Conservation (phyloP, 75 land plant genomes). For the Gnetum montanum region DNA sequence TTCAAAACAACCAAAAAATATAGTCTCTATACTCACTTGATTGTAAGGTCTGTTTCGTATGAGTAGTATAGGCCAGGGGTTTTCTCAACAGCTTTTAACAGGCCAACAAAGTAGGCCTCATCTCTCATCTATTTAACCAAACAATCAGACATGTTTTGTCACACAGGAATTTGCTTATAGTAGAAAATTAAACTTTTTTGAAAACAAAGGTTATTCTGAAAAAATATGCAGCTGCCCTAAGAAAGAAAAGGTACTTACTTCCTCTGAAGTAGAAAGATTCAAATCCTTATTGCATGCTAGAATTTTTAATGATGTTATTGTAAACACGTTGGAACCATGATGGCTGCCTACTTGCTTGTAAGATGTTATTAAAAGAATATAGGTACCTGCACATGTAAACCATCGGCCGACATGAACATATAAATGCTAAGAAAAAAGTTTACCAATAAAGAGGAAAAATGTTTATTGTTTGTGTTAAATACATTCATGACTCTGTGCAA, state of each 20-base stretch:
- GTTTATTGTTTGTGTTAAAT: too few relatives aligned
- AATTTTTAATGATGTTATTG: constrained; percentile 50
- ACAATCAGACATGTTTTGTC: constrained; percentile 4
- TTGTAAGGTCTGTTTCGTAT: constrained; percentile 71
- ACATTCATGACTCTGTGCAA: too few relatives aligned
- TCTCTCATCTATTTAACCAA: constrained; percentile 62
- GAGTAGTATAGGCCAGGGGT: constrained; percentile 90
- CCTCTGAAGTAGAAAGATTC: constrained; percentile 41
- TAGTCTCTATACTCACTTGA: constrained; percentile 47
- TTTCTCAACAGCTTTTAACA: constrained; percentile 62
- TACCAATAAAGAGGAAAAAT: too few relatives aligned
- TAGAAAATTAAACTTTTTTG: neutral
- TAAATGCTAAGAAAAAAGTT: too few relatives aligned
- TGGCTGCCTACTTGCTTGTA: constrained; percentile 49
- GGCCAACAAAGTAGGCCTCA: constrained; percentile 70
- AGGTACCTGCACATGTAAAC: constrained; percentile 36
- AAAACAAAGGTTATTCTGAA: too few relatives aligned
- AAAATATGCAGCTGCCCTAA: too few relatives aligned
- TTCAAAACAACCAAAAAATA: neutral
- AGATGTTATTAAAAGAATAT: constrained; percentile 64
- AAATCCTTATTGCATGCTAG: constrained; percentile 57
- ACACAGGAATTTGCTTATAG: neutral
- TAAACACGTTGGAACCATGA: constrained; percentile 47
- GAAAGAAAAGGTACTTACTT: constrained; percentile 33
- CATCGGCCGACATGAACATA: neutral